Conservation (phyloP, 495 filamentous ascomycete genomes). For the Mycothermus thermophilus region DNA sequence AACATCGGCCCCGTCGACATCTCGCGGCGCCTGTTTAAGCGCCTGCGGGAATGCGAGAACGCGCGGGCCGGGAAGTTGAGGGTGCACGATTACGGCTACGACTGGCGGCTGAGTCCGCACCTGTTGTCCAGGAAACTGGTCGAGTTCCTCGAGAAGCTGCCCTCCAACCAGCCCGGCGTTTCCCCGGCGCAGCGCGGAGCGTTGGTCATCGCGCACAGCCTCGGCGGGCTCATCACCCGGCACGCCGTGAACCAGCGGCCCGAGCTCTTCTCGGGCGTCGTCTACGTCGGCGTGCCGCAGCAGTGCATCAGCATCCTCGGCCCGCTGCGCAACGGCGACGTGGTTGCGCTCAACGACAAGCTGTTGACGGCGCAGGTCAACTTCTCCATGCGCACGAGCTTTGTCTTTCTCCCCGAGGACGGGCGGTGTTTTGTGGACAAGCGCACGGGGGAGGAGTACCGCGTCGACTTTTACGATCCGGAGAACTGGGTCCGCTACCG, state of each 20-base stretch:
- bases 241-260: slow-evolving; percentile 82
- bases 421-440: slow-evolving; percentile 83
- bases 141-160: slow-evolving; percentile 57
- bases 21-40: slow-evolving; percentile 65
- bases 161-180: slow-evolving; percentile 48
- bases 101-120: slow-evolving; percentile 83
- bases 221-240: slow-evolving; percentile 79
- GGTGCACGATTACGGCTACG: slow-evolving; percentile 86
- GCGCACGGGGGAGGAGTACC: slow-evolving; percentile 64
- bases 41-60: slow-evolving; percentile 59
- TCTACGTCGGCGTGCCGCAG: slow-evolving; percentile 77
- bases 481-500: slow-evolving; percentile 68
- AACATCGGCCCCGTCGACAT: slow-evolving; percentile 91
- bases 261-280: slow-evolving; percentile 72
- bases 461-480: slow-evolving; percentile 70
- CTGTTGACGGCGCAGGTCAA: slow-evolving; percentile 90
- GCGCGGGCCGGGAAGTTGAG: slow-evolving; percentile 54
- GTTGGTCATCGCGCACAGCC: slow-evolving; percentile 72
- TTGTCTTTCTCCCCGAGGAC: slow-evolving; percentile 72
- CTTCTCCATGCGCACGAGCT: slow-evolving; percentile 81
- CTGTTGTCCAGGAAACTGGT: slow-evolving; percentile 56
- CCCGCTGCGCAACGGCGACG: slow-evolving; percentile 78
- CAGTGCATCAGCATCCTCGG: slow-evolving; percentile 85
- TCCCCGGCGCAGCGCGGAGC: slow-evolving; percentile 48
- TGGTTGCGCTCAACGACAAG: slow-evolving; percentile 77